Evolutionary conservation across 2,329 filamentous ascomycete species (phyloP).

Genomic region (Xylaria sp.): DNA sequence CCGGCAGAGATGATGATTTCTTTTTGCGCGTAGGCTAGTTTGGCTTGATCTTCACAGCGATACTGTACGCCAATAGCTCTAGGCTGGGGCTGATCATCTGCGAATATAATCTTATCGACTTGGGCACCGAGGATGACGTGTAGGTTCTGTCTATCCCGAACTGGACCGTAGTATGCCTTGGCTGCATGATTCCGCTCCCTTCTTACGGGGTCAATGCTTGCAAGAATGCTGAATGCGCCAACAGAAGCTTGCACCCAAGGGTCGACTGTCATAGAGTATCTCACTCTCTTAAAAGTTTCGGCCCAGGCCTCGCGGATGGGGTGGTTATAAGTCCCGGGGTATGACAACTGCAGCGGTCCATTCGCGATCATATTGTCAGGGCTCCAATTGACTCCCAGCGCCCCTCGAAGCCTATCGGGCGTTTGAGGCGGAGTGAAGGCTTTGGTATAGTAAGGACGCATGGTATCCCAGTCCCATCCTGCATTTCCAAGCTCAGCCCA

Average conservation of each 20-base stretch:
- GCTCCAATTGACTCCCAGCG: constrained; percentile 29
- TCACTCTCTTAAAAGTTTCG: constrained; percentile 25
- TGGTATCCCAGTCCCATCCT: constrained; percentile 37
- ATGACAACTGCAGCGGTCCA: constrained; percentile 35
- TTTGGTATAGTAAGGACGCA: constrained; percentile 36
- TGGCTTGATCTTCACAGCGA: constrained; percentile 2
- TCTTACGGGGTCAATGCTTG: constrained; percentile 33
- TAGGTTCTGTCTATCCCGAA: constrained; percentile 35
- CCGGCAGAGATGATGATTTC: constrained; percentile 40
- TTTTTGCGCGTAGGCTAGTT: constrained; percentile 27
- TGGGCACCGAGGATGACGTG: constrained; percentile 26
- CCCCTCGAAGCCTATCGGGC: constrained; percentile 8
- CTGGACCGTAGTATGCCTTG: constrained; percentile 34
- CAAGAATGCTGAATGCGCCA: constrained; percentile 37
- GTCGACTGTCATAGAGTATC: constrained; percentile 21
- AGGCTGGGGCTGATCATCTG: not conserved
- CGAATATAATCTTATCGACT: constrained; percentile 36
- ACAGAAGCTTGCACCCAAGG: constrained; percentile 31
- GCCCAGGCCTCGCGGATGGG: constrained; percentile 35
- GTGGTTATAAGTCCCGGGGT: constrained; percentile 25
- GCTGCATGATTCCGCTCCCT: constrained; percentile 36
- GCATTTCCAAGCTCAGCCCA: constrained; percentile 40
- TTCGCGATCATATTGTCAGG: not conserved
- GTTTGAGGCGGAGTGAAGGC: constrained; percentile 32
- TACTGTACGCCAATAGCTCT: constrained; percentile 35